Base-by-base conservation (phyloP, 306 rosid genomes). In the Trifolium pratense region DNA sequence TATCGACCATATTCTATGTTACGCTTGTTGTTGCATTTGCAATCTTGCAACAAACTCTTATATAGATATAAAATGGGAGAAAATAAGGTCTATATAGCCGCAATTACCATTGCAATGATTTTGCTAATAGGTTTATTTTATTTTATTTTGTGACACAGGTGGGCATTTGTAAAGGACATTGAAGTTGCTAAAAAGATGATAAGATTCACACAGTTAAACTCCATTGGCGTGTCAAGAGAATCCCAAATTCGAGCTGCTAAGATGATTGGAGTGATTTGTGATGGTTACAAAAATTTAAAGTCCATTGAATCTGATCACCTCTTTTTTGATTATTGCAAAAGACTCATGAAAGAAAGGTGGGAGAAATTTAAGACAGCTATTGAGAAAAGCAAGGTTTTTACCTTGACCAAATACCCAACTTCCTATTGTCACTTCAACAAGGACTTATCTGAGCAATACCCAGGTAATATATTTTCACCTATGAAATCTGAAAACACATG, bases 81-180 rank as follows among this genome's bases (percentile, higher is more conserved):
- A 46, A 46, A 46, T 3, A 1, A 0, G n/a, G n/a, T 43, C 1
- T 11, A 13, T 12, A 5, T 13, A 14, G 5, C n/a, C n/a, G 1
- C 16, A 15, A 46, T 46, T 5, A 17, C 9, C 0, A 13, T 43
- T 43, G 46, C 6, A 11, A 43, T 9, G n/a, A 4, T 43, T 2
- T 13, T 43, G 49, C 32, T 29, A 29, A 29, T 29, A 4, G 4
- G 25, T 21, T 3, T 29, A 4, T 29, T 37, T 79, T 49, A 18
- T 59, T 74, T 21, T 21, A 21, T 1, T 21, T 64, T 64, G 66
- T 0, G 42, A 71, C 45, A 63, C 46, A 89, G 96, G 15, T 88
- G 98, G 97, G 97, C 97, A 0, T 37, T 93, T 18, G 92, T 91
- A 39, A 93, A 88, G 81, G 97, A 87, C 80, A 77, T 73, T 62